Evolutionary conservation across 345 rosid species (phyloP).

Genomic region (Pelargonium nanum): DNA sequence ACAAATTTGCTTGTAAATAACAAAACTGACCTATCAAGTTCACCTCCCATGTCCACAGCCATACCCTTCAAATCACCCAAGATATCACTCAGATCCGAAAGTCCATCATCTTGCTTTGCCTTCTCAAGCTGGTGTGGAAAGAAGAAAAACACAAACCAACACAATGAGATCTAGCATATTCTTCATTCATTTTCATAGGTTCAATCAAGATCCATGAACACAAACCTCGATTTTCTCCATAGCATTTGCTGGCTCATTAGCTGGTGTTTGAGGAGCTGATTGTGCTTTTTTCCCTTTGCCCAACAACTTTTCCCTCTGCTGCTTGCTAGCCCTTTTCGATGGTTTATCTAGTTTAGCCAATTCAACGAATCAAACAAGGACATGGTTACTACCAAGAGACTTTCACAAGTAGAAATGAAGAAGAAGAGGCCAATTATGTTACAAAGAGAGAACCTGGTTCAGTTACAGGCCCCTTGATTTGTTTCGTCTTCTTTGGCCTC

Average conservation of each 20-base stretch:
- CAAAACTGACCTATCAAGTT: slow-evolving; percentile 54
- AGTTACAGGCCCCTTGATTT: slow-evolving; percentile 58
- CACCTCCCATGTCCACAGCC: slow-evolving; percentile 93
- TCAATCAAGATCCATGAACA: not conserved
- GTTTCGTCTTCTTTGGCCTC: slow-evolving; percentile 80
- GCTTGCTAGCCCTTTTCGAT: slow-evolving; percentile 34
- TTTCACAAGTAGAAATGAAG: not conserved
- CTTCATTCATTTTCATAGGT: not conserved
- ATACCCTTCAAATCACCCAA: slow-evolving; percentile 83
- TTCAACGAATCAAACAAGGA: slow-evolving; percentile 1
- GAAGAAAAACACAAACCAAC: slow-evolving; percentile 8
- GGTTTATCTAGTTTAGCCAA: slow-evolving; percentile 52
- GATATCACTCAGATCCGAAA: slow-evolving; percentile 63
- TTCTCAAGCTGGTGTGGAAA: slow-evolving; percentile 50
- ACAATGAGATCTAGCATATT: not conserved
- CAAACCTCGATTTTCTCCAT: slow-evolving; percentile 76
- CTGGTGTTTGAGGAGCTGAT: slow-evolving; percentile 27
- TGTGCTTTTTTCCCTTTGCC: slow-evolving; percentile 30
- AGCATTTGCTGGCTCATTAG: slow-evolving; percentile 45
- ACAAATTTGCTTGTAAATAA: not conserved
- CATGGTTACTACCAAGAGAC: not conserved
- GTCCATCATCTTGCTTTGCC: slow-evolving; percentile 73
- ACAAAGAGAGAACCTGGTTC: slow-evolving; percentile 37
- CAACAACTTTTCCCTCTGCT: slow-evolving; percentile 63
- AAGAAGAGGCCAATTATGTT: not conserved